phyloP scores from a whole-genome alignment of 257 asterid species.

The Verbascum thapsus region DNA sequence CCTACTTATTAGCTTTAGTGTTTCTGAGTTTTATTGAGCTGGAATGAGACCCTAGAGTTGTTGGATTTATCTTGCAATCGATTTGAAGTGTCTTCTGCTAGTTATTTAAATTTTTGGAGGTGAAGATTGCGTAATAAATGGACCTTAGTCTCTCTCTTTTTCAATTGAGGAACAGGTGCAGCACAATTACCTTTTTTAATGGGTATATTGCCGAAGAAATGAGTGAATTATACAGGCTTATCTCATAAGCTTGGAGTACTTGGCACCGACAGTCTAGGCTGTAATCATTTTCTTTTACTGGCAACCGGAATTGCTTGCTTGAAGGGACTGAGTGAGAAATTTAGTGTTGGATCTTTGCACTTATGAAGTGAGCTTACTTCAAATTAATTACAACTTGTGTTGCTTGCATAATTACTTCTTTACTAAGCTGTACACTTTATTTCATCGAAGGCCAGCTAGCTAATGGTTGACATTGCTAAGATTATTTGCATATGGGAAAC shows the following conservation, averaged over 20 bases:
- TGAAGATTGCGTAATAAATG: neutral
- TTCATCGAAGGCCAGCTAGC: neutral
- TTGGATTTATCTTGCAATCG: slow-evolving; percentile 10
- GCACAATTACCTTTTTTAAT: slow-evolving; percentile 3
- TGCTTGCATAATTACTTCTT: slow-evolving; percentile 6
- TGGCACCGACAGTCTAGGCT: slow-evolving; percentile 5
- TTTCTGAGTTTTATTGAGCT: slow-evolving; percentile 24
- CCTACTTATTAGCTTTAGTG: slow-evolving; percentile 6
- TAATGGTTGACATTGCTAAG: slow-evolving; percentile 7
- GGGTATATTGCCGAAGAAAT: slow-evolving; percentile 20
- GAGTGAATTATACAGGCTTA: slow-evolving; percentile 12
- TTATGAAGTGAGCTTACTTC: neutral
- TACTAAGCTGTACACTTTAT: neutral
- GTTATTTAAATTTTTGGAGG: slow-evolving; percentile 6
- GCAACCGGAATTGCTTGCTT: slow-evolving; percentile 7
- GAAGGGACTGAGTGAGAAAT: slow-evolving; percentile 13
- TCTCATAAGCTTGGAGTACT: slow-evolving; percentile 11
- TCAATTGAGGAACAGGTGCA: slow-evolving; percentile 1
- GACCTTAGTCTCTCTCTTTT: slow-evolving; percentile 1
- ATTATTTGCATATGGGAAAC: slow-evolving; percentile 2
- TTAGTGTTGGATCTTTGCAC: slow-evolving; percentile 13
- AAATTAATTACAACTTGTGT: neutral
- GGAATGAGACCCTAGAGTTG: slow-evolving; percentile 13
- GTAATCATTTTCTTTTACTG: neutral
- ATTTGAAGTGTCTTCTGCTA: slow-evolving; percentile 17